Base-by-base conservation (phyloP, 495 filamentous ascomycete genomes). In the Neurospora hispaniola region DNA sequence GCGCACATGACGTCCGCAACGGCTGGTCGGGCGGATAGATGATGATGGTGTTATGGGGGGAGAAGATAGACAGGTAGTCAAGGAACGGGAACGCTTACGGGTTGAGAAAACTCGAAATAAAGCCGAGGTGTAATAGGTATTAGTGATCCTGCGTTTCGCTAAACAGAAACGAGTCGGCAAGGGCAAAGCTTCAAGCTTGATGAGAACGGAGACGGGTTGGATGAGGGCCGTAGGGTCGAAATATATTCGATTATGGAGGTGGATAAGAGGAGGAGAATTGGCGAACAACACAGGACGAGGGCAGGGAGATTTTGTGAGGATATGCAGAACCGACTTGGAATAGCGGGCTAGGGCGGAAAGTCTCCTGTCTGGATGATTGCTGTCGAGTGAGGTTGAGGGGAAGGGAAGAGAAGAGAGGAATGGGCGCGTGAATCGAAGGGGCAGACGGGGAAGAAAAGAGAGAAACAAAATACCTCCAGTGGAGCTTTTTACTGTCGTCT, bases 281-380 rank as follows among this genome's bases (percentile, higher is more conserved):
- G 73, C 72, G 78, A 81, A 81, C 79, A 79, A 80, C 78, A 80
- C 78, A 77, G 75, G 77, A 79, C 78, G 76, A 71, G 73, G 72
- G 42, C 71, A 73, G 40, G 39, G 66, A 70, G 39, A 27, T 66
- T 42, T 44, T 38, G 70, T 31, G 44, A 73, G 44, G 69, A 70
- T 71, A 48, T 74, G 76, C 75, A 73, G 74, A 76, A 73, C 73
- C 70, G 71, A 69, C 44, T 43, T 66, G 18, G 70, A 39, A 76
- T 73, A 73, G 73, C 69, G 48, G 27, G 71, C 42, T 46, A 41
- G 48, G 39, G 73, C 48, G 70, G 72, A 62, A 69, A 69, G 76
- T 78, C 74, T 77, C 75, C 74, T 77, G 73, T 76, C 72, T 74
- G 74, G 54, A 43, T 72, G 39, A 71, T 41, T 46, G 66, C 72